Evolutionary conservation across 2,329 filamentous ascomycete genomes (phyloP), one percentile per base, ranked within the genome.

Genomic region (Cercospora zeae-maydis): DNA sequence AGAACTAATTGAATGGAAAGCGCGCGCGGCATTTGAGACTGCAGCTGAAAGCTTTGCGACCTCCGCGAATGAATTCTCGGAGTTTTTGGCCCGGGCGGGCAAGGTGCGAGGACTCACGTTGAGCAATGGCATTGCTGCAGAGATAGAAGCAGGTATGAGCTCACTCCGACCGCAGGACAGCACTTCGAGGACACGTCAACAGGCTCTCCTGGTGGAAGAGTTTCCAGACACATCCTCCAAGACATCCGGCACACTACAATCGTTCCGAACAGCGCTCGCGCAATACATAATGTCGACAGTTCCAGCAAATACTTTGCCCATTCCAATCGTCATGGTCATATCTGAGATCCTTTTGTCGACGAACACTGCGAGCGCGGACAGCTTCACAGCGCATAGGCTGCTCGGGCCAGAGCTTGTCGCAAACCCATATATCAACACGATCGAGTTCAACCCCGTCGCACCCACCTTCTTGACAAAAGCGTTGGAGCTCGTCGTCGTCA

Each of bases 391-490:
- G 0, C 91, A 98, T 78, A 87, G 93, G 24, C 79, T 99, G 16
- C 84, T 99, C 2, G 95, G 96, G 0, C 88, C 92, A 0, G 90
- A 95, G 67, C 90, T 99, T 47, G 82, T 92, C 13, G 87, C 89
- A 45, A 92, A 98, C 75, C 88, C 91, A 0, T 88, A 88, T 13
- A 87, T 92, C 1, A 86, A 85, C 8, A 81, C 90, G 4, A 91
- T 99, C 67, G 93, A 96, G 67, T 99, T 98, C 78, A 99, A 99
- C 71, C 85, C 90, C 11, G 88, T 99, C 64, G 95, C 95, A 0
- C 88, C 92, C 0, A 95, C 93, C 0, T 85, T 93, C 45, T 84
- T 99, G 71, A 83, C 86, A 11, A 96, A 93, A 76, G 93, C 93
- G 0, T 79, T 99, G 4, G 90, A 95, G 60, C 76, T 90, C 1